A percentile compares a stretch with the other conserved stretches of the same genome.
Conservation (phyloP, 2,329 filamentous ascomycete species). For the Metarhizium brunneum region DNA sequence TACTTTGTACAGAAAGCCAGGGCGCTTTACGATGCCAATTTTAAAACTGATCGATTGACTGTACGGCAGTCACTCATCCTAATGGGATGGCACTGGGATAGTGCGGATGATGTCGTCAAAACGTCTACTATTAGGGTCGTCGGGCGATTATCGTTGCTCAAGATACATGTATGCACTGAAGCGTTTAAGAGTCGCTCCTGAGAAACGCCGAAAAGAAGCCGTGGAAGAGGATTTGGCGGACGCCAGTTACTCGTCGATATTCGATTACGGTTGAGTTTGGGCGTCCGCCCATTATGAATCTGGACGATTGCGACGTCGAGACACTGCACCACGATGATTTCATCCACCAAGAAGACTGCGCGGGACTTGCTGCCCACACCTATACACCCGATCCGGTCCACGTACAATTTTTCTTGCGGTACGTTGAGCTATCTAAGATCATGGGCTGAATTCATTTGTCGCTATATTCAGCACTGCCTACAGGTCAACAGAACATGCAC, state of each 20-base stretch:
- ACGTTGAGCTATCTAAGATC: conserved; percentile 95
- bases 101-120: conserved; percentile 98
- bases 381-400: conserved; percentile 64
- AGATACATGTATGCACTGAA: conserved; percentile 95
- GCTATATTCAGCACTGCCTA: conserved; percentile 92
- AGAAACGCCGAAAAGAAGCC: conserved; percentile 81
- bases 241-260: conserved; percentile 86
- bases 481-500: conserved; percentile 82
- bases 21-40: conserved; percentile 91
- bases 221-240: conserved; percentile 99
- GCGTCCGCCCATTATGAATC: conserved; percentile 89
- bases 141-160: conserved; percentile 94
- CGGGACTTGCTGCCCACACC: conserved; percentile 54
- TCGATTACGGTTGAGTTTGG: conserved; percentile 92
- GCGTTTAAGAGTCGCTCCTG: conserved; percentile 90
- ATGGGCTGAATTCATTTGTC: conserved; percentile 95
- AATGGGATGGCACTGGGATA: conserved; percentile 99
- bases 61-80: conserved; percentile 84
- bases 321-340: conserved; percentile 97
- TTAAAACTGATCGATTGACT: conserved; percentile 91
- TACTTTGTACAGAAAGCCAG: conserved; percentile 98
- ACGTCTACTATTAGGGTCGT: conserved; percentile 97
- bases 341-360: conserved; percentile 70
- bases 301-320: conserved; percentile 94
- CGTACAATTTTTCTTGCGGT: conserved; percentile 95